Base-by-base conservation (phyloP, 768 basidiomycete genomes). In the Austroboletus eburneus region DNA sequence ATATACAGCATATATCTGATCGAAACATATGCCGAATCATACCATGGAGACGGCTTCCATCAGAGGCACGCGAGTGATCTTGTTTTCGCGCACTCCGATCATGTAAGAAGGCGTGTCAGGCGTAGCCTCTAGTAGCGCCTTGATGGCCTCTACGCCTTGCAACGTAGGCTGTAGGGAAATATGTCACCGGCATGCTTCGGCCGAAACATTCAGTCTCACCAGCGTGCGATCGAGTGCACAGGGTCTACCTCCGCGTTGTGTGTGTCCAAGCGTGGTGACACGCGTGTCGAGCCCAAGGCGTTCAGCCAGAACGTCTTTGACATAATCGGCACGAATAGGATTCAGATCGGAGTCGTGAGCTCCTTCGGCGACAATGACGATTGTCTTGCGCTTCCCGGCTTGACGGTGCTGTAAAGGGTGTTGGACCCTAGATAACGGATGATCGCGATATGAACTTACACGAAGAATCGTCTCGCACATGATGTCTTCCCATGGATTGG, bases 331-430 rank as follows among this genome's bases (percentile, higher is more conserved):
- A 36, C 77, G 83, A 63, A 99, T 97, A n/a, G 92, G 92, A 23
- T 95, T 83, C 38, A 98, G 79, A 57, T 87, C 74, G 40, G 75
- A 70, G 65, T 98, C 95, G 39, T 87, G 82, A 9, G 96, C 95
- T 20, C 96, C 96, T 69, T 99, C 96, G 1, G 96, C 95, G 34
- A 98, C 87, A 53, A 99, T 96, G 48, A 99, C 92, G 54, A 99
- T 96, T 1, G 95, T 98, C 72, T 95, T 97, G 57, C 96, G 85
- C 72, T 98, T 98, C 29, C 96, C 96, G 20, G 87, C 71, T 54
- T 79, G 72, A 48, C 96, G 87, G 66, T 98, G 94, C 92, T 98
- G 53, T 20, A 24, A 12, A 43, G 38, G 37, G 41, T 7, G 20
- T 56, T 33, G 48, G 45, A 45, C 12, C 18, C 7, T 18, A 22